Percentiles rank a stretch among this genome's conserved stretches.
Conservation (phyloP, 1,284 basidiomycete species). For the Sporisorium iseilematis-ciliati region DNA sequence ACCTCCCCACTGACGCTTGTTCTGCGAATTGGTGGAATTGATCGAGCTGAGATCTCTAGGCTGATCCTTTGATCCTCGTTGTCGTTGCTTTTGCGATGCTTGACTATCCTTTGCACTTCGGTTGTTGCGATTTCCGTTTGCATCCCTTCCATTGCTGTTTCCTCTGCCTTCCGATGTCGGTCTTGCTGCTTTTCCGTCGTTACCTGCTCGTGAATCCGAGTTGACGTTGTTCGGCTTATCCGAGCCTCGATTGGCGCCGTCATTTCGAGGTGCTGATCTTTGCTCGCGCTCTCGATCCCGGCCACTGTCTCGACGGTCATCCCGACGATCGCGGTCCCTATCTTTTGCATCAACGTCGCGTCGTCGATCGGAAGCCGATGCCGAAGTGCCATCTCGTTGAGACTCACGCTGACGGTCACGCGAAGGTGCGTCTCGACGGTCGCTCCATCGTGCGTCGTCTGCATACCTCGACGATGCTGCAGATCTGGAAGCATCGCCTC, state of each 20-base stretch:
- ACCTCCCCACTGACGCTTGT: slow-evolving; percentile 41
- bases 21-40: slow-evolving; percentile 43
- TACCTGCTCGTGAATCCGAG: slow-evolving; percentile 2
- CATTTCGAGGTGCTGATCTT: slow-evolving; percentile 12
- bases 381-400: slow-evolving; percentile 15
- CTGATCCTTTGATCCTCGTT: slow-evolving; percentile 23
- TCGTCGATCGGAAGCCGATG: slow-evolving; percentile 15
- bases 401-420: slow-evolving; percentile 18
- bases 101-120: slow-evolving; percentile 11
- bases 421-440: slow-evolving; percentile 13
- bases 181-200: neutral
- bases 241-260: neutral
- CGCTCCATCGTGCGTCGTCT: slow-evolving; percentile 22
- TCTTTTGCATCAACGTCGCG: slow-evolving; percentile 17
- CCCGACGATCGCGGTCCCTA: slow-evolving; percentile 16
- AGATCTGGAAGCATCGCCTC: slow-evolving; percentile 14
- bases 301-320: slow-evolving; percentile 16
- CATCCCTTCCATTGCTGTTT: slow-evolving; percentile 12
- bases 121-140: slow-evolving; percentile 15
- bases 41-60: slow-evolving; percentile 39
- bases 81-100: slow-evolving; percentile 19
- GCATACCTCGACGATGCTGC: slow-evolving; percentile 6
- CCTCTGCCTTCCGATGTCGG: neutral
- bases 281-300: slow-evolving; percentile 18
- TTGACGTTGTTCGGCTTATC: slow-evolving; percentile 11